Conservation (phyloP, 2,329 filamentous ascomycete genomes). For the Calonectria ilicicola region DNA sequence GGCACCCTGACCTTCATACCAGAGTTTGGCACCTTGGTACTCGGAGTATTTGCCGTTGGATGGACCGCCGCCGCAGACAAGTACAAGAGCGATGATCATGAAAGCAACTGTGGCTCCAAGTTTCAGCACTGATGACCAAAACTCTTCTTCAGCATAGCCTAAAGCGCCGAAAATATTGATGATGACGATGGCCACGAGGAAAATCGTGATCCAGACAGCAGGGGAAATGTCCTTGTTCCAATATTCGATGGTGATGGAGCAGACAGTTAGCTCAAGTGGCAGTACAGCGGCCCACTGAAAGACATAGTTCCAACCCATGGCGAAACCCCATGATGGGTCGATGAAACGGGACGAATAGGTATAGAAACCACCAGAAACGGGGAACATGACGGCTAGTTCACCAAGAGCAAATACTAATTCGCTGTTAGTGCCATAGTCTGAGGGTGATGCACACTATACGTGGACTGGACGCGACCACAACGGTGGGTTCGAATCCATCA, state of each 20-base stretch:
- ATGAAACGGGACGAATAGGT: conserved; percentile 73
- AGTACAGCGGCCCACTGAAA: conserved; percentile 64
- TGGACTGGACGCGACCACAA: no score
- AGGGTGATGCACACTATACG: background rate
- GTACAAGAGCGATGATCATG: conserved; percentile 70
- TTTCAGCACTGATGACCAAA: conserved; percentile 67
- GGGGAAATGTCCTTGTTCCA: conserved; percentile 61
- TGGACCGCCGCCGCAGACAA: conserved; percentile 69
- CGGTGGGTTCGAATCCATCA: background rate
- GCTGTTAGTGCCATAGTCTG: conserved; percentile 17
- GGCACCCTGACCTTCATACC: conserved; percentile 52
- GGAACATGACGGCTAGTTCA: conserved; percentile 72
- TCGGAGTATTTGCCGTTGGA: conserved; percentile 55
- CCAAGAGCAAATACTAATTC: conserved; percentile 66
- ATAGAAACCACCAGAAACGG: conserved; percentile 73
- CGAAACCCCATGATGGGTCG: conserved; percentile 70
- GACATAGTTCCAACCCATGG: conserved; percentile 60
- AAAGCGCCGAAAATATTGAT: conserved; percentile 68
- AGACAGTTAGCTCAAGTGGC: conserved; percentile 64
- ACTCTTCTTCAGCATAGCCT: conserved; percentile 68
- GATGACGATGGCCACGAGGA: conserved; percentile 61
- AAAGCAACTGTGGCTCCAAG: conserved; percentile 69
- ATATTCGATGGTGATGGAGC: conserved; percentile 62
- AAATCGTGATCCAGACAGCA: conserved; percentile 67
- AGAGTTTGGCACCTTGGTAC: conserved; percentile 56